These are phyloP conservation scores for Aspergillus jensenii DNA, from an alignment of 2,329 filamentous ascomycete species.

Conservation along the genomic window DNA sequence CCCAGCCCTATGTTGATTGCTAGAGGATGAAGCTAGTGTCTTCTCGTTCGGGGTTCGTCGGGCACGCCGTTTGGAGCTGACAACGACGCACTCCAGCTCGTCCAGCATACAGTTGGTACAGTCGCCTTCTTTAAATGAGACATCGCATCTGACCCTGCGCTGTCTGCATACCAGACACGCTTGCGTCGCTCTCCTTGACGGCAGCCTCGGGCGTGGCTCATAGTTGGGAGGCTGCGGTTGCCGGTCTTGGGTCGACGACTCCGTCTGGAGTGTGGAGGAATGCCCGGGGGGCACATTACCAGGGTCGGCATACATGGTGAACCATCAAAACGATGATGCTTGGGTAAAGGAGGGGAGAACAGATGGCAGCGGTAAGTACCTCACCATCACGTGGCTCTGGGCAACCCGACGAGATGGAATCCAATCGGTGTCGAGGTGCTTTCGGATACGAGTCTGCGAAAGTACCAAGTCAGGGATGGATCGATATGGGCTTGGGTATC, in stretches of 20 bases:
- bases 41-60: neutral
- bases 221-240: neutral
- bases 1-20: neutral
- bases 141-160: neutral
- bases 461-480: no score
- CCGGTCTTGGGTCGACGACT: neutral
- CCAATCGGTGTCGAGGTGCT: no score
- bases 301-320: neutral
- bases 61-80: neutral
- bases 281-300: neutral
- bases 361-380: no score
- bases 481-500: no score
- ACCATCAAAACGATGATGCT: neutral
- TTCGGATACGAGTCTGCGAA: no score
- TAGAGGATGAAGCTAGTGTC: neutral
- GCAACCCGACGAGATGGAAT: no score
- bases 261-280: neutral
- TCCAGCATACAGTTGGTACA: neutral
- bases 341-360: no score
- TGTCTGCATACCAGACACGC: neutral
- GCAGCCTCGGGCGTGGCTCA: neutral
- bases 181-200: neutral
- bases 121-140: neutral
- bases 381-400: no score
- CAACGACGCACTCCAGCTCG: neutral